Evolutionary conservation across 345 rosid genomes (phyloP), one percentile per base, ranked within the genome.

Genomic region (Salix koriyanagi): DNA sequence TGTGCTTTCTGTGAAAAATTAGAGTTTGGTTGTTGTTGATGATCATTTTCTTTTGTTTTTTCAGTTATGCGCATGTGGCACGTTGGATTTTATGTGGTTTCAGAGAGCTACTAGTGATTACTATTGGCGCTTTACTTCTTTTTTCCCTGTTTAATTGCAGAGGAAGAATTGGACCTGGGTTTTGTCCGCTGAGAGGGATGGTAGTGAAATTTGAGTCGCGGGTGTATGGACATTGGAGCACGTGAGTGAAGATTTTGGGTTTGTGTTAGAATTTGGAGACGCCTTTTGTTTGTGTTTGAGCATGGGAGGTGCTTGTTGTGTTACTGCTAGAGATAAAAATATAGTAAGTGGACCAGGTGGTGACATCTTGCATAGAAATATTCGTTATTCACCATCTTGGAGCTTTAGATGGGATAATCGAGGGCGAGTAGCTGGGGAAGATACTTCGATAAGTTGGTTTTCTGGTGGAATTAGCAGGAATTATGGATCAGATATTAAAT

Each of bases 231-330:
- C 75, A 32, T 58, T 50, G 64, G 80, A 74, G 25, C 28, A 79
- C 80, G 86, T 79, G 83, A 81, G 61, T 75, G 78, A 23, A 75
- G 68, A 34, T 70, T 79, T 65, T 58, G 19, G 81, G 64, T 80
- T 73, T 19, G 19, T 37, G 54, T 58, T 67, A 34, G 78, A 81
- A 75, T 71, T 15, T 74, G 79, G 74, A 28, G 58, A 76, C 71
- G 3, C 60, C 6, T 74, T 82, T 80, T 76, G 70, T 80, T 75
- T 34, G 80, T 75, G 70, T 79, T 75, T 30, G 78, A 85, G 71
- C 70, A 96, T 96, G 99, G 99, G 99, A 68, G 87, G 92, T 77
- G 94, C 95, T 74, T 96, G 98, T 77, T 96, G 99, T 85, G 92
- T 96, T 75, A 94, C 99, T 84, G 95, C 94, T 81, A 85, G 96